Evolutionary conservation across 1,139 yeast genomes (phyloP), one percentile per base, ranked within the genome.

Genomic region (Protomyces arabidopsidicola): DNA sequence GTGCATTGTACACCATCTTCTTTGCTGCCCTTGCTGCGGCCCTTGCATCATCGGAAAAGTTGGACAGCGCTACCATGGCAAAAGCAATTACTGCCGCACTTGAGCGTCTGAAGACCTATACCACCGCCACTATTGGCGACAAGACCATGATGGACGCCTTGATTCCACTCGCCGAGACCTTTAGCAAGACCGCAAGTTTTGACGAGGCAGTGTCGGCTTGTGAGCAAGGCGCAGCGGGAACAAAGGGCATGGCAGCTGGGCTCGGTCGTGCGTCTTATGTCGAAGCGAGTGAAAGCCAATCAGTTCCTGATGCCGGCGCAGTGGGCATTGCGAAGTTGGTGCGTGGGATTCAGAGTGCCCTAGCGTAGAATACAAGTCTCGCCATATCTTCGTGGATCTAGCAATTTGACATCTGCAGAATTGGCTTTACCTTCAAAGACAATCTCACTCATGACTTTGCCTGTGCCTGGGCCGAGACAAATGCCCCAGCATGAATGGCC

Each of bases 401-500:
- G 80, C 1, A 90, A 87, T 53, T 86, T 81, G 42, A 90, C 83
- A 72, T 88, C 89, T 24, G 96, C 95, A 65, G 90, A 84, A 55
- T 76, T 80, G 10, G 87, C 86, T 67, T 82, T 83, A n/a, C 98
- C 98, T 63, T 91, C 98, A 62, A 91, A 76, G 58, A 93, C 75
- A 65, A 93, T 73, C 75, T 93, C 98, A 69, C 96, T 85, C 87
- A 93, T 83, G 56, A 93, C 82, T 72, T 90, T 86, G 20, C 98
- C 98, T 0, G 98, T 90, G 2, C 89, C 98, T 1, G 98, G 98
- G 0, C 97, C 97, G 75, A 93, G 91, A 75, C 93, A 93, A 68
- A 93, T 93, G 27, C 98, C 98, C 98, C 98, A 93, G 76, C 98
- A 93, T 22, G 96, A 87, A 75, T 93, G 98, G 0, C 98, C 98